A percentile compares a stretch with the other conserved stretches of the same genome.
phyloP scores from a whole-genome alignment of 1,284 basidiomycete species.

The Marasmius sp. region DNA sequence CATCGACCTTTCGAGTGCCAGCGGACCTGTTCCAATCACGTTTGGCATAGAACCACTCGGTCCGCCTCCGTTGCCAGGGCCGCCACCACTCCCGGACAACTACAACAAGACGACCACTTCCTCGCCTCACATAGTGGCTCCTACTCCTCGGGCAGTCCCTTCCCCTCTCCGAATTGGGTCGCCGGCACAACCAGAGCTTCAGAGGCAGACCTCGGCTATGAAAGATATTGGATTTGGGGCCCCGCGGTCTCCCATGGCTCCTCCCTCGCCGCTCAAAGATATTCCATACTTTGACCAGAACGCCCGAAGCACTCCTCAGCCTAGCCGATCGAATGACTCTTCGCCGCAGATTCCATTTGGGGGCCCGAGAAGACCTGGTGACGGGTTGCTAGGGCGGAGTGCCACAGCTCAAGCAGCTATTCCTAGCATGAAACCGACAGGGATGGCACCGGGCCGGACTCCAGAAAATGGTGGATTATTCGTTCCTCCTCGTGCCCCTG shows the following conservation, averaged over 20 bases:
- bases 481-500: background rate
- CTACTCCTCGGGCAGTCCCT: background rate
- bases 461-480: background rate
- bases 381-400: constrained; percentile 3
- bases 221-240: background rate
- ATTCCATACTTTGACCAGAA: background rate
- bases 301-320: background rate
- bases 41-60: constrained; percentile 57
- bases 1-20: constrained; percentile 48
- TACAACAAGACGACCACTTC: background rate
- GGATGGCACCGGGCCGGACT: background rate
- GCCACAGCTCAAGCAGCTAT: constrained; percentile 5
- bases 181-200: background rate
- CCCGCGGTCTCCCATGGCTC: background rate
- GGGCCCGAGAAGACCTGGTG: background rate
- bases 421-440: background rate
- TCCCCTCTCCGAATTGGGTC: constrained; percentile 4
- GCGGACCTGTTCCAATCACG: constrained; percentile 63
- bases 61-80: constrained; percentile 8
- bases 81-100: background rate
- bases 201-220: background rate
- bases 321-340: background rate
- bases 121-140: background rate
- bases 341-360: background rate
- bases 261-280: background rate